Evolutionary conservation across 2,329 filamentous ascomycete species (phyloP).

Genomic region (Pseudocercospora musae): DNA sequence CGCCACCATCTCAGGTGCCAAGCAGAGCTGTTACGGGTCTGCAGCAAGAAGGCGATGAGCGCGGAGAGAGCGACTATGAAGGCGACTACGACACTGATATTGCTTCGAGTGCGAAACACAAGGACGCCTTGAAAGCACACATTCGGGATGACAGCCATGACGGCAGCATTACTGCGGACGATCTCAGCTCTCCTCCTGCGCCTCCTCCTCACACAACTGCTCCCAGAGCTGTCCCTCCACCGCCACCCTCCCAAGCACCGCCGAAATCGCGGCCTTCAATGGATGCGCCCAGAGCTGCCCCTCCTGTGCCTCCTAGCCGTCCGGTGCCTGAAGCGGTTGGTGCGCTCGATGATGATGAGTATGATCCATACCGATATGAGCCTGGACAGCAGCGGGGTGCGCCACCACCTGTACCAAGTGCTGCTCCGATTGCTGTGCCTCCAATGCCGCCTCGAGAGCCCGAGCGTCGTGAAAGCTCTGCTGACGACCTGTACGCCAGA

Average conservation of each 20-base stretch:
- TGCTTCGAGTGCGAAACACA: conserved; percentile 86
- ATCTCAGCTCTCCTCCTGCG: conserved; percentile 45
- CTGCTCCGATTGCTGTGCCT: conserved; percentile 32
- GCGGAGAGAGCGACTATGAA: conserved; percentile 89
- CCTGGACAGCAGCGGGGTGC: conserved; percentile 19
- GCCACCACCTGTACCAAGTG: conserved; percentile 35
- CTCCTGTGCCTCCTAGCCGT: conserved; percentile 57
- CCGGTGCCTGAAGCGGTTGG: conserved; percentile 54
- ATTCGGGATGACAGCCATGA: conserved; percentile 73
- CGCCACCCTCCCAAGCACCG: conserved; percentile 48
- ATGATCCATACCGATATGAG: conserved; percentile 62
- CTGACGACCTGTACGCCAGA: conserved; percentile 47
- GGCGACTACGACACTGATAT: conserved; percentile 98
- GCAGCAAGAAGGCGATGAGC: conserved; percentile 58
- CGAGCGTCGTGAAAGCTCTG: conserved; percentile 38
- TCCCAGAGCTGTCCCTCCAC: conserved; percentile 53
- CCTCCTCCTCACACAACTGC: conserved; percentile 36
- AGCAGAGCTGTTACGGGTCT: conserved; percentile 35
- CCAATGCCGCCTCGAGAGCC: conserved; percentile 32
- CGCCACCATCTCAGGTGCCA: conserved; percentile 42
- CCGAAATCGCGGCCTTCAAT: conserved; percentile 57
- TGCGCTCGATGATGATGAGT: conserved; percentile 56
- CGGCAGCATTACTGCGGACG: conserved; percentile 56
- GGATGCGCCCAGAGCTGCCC: conserved; percentile 69
- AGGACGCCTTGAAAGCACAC: conserved; percentile 85